phyloP scores from a whole-genome alignment of 352 stramenopile genomes.

The Pythium brachiatum region DNA sequence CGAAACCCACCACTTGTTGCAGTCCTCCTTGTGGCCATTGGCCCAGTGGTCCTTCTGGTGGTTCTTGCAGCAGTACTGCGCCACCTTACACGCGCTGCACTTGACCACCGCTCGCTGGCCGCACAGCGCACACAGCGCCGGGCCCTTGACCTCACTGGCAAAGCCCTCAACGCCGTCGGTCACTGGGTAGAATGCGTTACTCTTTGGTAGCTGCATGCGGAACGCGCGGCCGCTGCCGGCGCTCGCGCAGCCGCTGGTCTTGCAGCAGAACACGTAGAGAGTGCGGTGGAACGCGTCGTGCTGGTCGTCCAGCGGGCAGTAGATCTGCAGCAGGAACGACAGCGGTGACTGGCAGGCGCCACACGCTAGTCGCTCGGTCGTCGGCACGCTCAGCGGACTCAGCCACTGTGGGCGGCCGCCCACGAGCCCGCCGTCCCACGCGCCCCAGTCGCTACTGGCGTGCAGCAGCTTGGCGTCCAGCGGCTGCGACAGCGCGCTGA shows the following conservation, averaged over 20 bases:
- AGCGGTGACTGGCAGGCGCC: constrained; percentile 44
- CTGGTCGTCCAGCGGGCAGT: constrained; percentile 89
- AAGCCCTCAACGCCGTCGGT: constrained; percentile 41
- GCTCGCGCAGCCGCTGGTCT: constrained; percentile 49
- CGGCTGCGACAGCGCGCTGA: constrained; percentile 36
- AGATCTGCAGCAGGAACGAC: constrained; percentile 90
- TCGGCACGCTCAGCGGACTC: constrained; percentile 49
- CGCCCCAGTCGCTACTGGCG: constrained; percentile 61
- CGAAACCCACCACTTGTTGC: constrained; percentile 42
- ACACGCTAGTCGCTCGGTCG: constrained; percentile 47
- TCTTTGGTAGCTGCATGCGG: constrained; percentile 81
- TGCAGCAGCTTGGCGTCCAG: constrained; percentile 36
- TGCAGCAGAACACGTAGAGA: constrained; percentile 92
- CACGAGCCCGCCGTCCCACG: constrained; percentile 93
- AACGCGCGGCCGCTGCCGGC: constrained; percentile 72
- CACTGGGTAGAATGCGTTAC: constrained; percentile 90
- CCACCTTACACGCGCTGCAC: constrained; percentile 70
- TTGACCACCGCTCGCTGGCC: constrained; percentile 60
- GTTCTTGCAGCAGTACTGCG: constrained; percentile 72
- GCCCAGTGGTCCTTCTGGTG: constrained; percentile 84
- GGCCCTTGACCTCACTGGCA: background rate
- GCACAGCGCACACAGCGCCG: constrained; percentile 54
- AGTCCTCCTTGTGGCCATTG: constrained; percentile 66
- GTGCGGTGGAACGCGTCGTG: constrained; percentile 91
- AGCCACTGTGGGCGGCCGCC: constrained; percentile 90